phyloP scores from a whole-genome alignment of 805 yeast genomes.

The Wickerhamiella hasegawae region DNA sequence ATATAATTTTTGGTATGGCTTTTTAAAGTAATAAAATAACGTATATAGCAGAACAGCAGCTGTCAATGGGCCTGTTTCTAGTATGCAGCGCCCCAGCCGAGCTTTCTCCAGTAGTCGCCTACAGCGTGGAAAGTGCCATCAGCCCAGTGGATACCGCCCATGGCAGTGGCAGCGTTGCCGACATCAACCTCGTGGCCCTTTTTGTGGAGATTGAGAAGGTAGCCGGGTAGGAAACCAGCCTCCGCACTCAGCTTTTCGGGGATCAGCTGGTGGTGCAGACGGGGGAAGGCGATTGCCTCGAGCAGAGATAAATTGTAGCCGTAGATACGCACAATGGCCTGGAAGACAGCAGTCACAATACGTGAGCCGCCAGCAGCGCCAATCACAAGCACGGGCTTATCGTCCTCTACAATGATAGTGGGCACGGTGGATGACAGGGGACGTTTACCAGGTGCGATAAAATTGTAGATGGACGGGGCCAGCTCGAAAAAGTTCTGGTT shows the following conservation, averaged over 20 bases:
- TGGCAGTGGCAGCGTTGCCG: slow-evolving; percentile 33
- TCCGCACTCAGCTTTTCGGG: slow-evolving; percentile 60
- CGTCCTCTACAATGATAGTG: slow-evolving; percentile 34
- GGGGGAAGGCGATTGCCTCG: slow-evolving; percentile 60
- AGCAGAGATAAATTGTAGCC: slow-evolving; percentile 42
- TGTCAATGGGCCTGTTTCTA: slow-evolving; percentile 15
- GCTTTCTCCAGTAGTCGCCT: slow-evolving; percentile 79
- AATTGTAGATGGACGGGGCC: slow-evolving; percentile 68
- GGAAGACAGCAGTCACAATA: slow-evolving; percentile 68
- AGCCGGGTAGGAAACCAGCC: slow-evolving; percentile 24
- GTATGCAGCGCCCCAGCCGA: slow-evolving; percentile 58
- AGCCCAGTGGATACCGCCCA: slow-evolving; percentile 36
- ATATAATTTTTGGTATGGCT: no score
- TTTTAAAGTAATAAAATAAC: no score
- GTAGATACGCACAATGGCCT: slow-evolving; percentile 55
- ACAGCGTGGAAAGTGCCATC: slow-evolving; percentile 49
- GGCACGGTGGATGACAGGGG: slow-evolving; percentile 81
- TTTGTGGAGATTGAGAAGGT: slow-evolving; percentile 22
- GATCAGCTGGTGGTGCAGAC: slow-evolving; percentile 78
- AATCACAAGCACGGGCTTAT: slow-evolving; percentile 45
- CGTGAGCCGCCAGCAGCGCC: slow-evolving; percentile 95
- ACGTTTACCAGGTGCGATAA: slow-evolving; percentile 55
- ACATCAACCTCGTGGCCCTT: slow-evolving; percentile 35
- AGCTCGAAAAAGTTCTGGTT: slow-evolving; percentile 62
- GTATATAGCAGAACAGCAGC: no score